phyloP scores from a whole-genome alignment of 495 filamentous ascomycete species.

The Penicillium alfredii region DNA sequence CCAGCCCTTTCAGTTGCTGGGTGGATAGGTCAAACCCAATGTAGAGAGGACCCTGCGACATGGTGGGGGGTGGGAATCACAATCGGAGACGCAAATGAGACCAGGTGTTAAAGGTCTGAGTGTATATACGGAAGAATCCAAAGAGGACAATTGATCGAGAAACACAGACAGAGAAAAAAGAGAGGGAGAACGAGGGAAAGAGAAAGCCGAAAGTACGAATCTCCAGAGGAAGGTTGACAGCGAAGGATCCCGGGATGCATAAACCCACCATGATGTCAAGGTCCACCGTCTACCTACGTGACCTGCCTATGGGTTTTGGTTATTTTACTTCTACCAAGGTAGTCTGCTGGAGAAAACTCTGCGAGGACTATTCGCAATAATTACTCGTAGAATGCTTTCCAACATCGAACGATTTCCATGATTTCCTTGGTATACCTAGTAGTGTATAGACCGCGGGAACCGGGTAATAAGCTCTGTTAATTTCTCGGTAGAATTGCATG shows the following conservation, averaged over 20 bases:
- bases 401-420: not conserved
- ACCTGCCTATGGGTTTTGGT: too few relatives aligned
- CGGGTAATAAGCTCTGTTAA: constrained; percentile 12
- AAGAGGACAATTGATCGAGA: not conserved
- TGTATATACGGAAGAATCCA: not conserved
- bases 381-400: too few relatives aligned
- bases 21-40: constrained; percentile 95
- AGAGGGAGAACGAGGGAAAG: not conserved
- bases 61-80: constrained; percentile 8
- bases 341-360: too few relatives aligned
- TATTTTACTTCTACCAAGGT: too few relatives aligned
- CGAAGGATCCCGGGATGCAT: constrained; percentile 3
- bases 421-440: constrained; percentile 1
- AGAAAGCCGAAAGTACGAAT: constrained; percentile 1
- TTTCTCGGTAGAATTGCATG: constrained; percentile 3
- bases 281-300: too few relatives aligned
- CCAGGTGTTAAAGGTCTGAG: not conserved
- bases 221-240: not conserved
- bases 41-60: constrained; percentile 58
- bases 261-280: constrained; percentile 18
- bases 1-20: constrained; percentile 89
- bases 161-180: constrained; percentile 1
- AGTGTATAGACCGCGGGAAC: constrained; percentile 1
- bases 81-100: not conserved
- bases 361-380: too few relatives aligned